phyloP scores from a whole-genome alignment of 176 grass and related monocot species.

The Poa pratensis region DNA sequence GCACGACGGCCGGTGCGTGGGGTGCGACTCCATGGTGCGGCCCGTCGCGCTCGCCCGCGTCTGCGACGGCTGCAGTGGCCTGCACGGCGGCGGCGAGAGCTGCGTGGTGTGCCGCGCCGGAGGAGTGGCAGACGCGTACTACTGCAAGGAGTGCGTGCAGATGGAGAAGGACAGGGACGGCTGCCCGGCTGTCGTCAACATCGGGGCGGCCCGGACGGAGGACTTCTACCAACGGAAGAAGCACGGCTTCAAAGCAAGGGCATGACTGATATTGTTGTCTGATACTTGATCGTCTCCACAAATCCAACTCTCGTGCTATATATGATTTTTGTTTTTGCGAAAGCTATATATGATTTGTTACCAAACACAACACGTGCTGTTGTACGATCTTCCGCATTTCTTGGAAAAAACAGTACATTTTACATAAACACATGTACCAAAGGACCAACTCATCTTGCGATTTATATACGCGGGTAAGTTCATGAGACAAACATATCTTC shows the following conservation, averaged over 20 bases:
- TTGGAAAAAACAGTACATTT: no score
- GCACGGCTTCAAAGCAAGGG: background rate
- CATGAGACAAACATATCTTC: no score
- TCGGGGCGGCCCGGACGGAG: background rate
- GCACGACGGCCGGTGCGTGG: constrained; percentile 26
- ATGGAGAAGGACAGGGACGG: constrained; percentile 30
- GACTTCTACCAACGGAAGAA: background rate
- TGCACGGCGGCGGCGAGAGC: background rate
- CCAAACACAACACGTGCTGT: no score
- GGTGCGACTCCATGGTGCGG: constrained; percentile 28
- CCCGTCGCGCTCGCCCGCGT: constrained; percentile 4
- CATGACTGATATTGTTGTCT: background rate
- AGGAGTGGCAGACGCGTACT: constrained; percentile 1
- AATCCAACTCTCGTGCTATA: background rate
- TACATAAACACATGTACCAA: no score
- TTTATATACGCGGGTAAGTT: no score
- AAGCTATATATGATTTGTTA: no score
- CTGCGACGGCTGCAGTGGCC: background rate
- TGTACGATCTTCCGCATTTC: no score
- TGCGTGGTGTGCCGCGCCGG: constrained; percentile 6
- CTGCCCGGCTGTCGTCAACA: background rate
- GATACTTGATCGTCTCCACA: background rate
- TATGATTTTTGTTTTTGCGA: background rate
- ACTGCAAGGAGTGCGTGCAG: constrained; percentile 30
- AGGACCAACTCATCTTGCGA: no score